phyloP scores from a whole-genome alignment of 1,284 basidiomycete species.

The Papiliotrema nemorosa region DNA sequence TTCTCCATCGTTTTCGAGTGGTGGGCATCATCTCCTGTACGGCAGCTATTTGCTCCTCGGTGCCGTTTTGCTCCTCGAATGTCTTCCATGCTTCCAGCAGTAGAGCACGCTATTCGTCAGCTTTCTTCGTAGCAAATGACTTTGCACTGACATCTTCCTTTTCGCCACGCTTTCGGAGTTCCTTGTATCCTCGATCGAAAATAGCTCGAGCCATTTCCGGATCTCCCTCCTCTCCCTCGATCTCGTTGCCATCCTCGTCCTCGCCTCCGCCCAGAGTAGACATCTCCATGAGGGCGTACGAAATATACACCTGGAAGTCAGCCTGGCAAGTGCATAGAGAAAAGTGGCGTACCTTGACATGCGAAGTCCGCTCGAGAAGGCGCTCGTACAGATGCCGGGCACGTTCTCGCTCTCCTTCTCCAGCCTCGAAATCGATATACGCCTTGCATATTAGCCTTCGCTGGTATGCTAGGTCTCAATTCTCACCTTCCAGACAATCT shows the following conservation, averaged over 20 bases:
- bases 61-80: conserved; percentile 77
- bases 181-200: conserved; percentile 81
- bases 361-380: conserved; percentile 78
- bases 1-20: conserved; percentile 76
- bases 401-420: conserved; percentile 81
- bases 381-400: conserved; percentile 87
- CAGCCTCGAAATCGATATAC: conserved; percentile 86
- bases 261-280: conserved; percentile 57
- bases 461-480: too few species aligned
- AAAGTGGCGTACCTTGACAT: conserved; percentile 64
- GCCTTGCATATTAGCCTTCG: conserved; percentile 52
- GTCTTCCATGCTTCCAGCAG: conserved; percentile 90
- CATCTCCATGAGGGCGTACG: conserved; percentile 52
- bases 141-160: conserved; percentile 73
- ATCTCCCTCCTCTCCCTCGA: conserved; percentile 67
- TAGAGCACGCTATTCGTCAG: conserved; percentile 64
- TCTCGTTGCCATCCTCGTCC: conserved; percentile 67
- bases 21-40: conserved; percentile 88
- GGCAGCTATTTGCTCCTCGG: conserved; percentile 63
- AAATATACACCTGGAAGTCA: conserved; percentile 46
- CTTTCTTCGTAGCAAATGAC: neutral
- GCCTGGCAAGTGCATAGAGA: neutral
- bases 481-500: conserved; percentile 80
- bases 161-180: conserved; percentile 70
- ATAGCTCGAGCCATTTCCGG: conserved; percentile 65